Percentiles rank a stretch among this genome's conserved stretches.
phyloP scores from a whole-genome alignment of 2,329 filamentous ascomycete genomes.

The Fusarium sp. region DNA sequence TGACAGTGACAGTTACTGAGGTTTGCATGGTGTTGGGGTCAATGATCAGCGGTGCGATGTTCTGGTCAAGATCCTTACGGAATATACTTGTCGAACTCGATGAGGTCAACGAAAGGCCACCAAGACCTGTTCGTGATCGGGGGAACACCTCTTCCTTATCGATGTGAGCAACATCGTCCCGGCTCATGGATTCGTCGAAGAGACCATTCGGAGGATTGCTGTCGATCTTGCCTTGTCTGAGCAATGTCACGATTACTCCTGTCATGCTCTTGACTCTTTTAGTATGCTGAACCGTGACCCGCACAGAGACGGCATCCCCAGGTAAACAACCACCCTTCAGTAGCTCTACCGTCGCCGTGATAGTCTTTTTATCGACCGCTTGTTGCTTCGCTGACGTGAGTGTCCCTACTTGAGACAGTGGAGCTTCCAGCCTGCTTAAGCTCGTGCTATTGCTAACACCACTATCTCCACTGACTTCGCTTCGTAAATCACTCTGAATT shows the following conservation, averaged over 20 bases:
- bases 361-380: constrained; percentile 75
- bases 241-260: constrained; percentile 92
- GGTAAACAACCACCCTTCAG: constrained; percentile 85
- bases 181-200: constrained; percentile 64
- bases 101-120: constrained; percentile 86
- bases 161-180: constrained; percentile 73
- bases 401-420: constrained; percentile 50
- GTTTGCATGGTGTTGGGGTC: constrained; percentile 83
- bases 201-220: constrained; percentile 69
- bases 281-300: constrained; percentile 85
- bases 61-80: constrained; percentile 92
- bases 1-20: constrained; percentile 83
- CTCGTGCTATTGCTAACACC: constrained; percentile 74
- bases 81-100: constrained; percentile 92
- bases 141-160: constrained; percentile 89
- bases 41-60: constrained; percentile 87
- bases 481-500: constrained; percentile 67
- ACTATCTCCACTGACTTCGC: constrained; percentile 78
- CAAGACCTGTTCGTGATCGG: constrained; percentile 85
- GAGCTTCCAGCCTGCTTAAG: constrained; percentile 63
- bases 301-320: constrained; percentile 84
- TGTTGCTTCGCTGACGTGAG: constrained; percentile 55
- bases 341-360: constrained; percentile 87
- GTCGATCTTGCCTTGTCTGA: constrained; percentile 90
- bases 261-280: constrained; percentile 91